These are phyloP conservation scores for Rugosomyces carneus DNA, from an alignment of 1,284 basidiomycete genomes.

Conservation along the genomic window DNA sequence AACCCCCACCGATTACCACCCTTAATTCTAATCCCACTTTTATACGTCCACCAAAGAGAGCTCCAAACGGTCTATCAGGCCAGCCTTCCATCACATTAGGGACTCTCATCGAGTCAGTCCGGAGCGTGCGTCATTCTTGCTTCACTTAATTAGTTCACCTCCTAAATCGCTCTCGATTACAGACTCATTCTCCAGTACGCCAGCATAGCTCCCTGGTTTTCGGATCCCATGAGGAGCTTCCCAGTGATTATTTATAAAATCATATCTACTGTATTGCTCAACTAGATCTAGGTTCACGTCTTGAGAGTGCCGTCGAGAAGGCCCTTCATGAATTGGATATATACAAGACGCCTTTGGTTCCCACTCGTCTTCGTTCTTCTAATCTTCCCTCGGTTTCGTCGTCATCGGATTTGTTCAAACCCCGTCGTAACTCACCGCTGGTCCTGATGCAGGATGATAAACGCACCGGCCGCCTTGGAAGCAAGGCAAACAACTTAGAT, in stretches of 20 bases:
- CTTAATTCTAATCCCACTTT: constrained; percentile 62
- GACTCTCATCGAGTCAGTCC: constrained; percentile 50
- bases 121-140: constrained; percentile 36
- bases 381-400: constrained; percentile 22
- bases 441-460: constrained; percentile 54
- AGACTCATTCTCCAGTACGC: constrained; percentile 42
- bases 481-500: constrained; percentile 22
- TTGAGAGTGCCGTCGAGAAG: constrained; percentile 50
- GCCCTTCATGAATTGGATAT: constrained; percentile 64
- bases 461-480: constrained; percentile 28
- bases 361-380: constrained; percentile 53
- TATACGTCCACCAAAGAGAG: constrained; percentile 49
- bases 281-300: constrained; percentile 26
- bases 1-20: constrained; percentile 59
- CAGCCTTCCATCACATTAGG: constrained; percentile 48
- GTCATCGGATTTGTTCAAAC: constrained; percentile 57
- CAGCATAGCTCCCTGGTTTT: constrained; percentile 49
- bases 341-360: constrained; percentile 70
- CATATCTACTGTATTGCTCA: not conserved
- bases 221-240: constrained; percentile 29
- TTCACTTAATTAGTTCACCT: constrained; percentile 5
- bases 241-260: constrained; percentile 23
- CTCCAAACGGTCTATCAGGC: constrained; percentile 22
- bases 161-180: constrained; percentile 6
- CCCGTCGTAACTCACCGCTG: constrained; percentile 46